These are phyloP conservation scores for Bolboschoenoplectus hybrid DNA, from an alignment of 202 grass and related monocot genomes.

Conservation along the genomic window DNA sequence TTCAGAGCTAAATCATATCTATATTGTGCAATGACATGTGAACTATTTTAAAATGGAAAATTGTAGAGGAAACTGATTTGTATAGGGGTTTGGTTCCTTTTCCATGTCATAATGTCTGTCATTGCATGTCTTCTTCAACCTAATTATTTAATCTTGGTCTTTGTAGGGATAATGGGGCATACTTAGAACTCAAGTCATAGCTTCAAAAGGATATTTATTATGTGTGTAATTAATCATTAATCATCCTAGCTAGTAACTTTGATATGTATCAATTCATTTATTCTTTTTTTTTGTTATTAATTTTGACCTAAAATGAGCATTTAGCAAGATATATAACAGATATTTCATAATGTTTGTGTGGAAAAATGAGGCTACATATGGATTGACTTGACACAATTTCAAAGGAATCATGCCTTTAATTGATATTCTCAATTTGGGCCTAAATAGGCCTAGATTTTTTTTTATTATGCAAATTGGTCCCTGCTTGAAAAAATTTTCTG, in stretches of 20 bases:
- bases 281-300: background rate
- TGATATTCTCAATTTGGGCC: too few species aligned
- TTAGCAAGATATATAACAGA: too few species aligned
- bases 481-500: too few species aligned
- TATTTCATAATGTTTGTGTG: too few species aligned
- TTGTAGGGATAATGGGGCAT: slow-evolving; percentile 19
- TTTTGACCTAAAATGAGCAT: background rate
- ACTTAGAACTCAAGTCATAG: slow-evolving; percentile 35
- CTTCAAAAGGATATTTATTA: background rate
- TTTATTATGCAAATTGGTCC: too few species aligned
- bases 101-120: slow-evolving; percentile 42
- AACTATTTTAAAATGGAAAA: background rate
- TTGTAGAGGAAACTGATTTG: slow-evolving; percentile 9
- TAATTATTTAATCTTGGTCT: slow-evolving; percentile 39
- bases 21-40: background rate
- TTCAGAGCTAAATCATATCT: background rate
- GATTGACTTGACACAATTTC: too few species aligned
- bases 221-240: background rate
- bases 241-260: background rate
- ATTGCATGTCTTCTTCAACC: slow-evolving; percentile 39
- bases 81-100: slow-evolving; percentile 30
- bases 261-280: background rate
- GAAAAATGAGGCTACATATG: too few species aligned
- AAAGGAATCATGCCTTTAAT: too few species aligned
- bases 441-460: too few species aligned